Evolutionary conservation across 2,329 filamentous ascomycete genomes (phyloP).

Genomic region (Exophiala xenobiotica): DNA sequence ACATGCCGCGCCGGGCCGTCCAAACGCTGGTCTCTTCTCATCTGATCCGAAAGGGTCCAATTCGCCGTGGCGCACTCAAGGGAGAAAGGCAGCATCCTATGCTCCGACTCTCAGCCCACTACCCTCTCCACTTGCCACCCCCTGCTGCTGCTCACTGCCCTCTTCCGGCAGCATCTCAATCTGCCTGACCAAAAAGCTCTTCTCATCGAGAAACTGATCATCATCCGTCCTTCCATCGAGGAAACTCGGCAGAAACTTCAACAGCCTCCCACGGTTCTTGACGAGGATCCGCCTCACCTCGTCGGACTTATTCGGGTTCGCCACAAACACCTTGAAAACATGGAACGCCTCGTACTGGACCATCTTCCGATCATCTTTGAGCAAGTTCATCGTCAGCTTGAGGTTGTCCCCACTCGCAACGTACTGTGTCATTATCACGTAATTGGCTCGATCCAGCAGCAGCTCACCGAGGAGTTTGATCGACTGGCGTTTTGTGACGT

Average conservation of each 20-base stretch:
- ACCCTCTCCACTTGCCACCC: neutral
- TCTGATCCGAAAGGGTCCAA: too few species aligned
- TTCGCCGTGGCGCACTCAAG: too few species aligned
- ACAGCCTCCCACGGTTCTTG: slow-evolving; percentile 89
- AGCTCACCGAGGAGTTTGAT: slow-evolving; percentile 97
- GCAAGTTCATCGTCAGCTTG: slow-evolving; percentile 96
- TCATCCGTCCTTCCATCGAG: slow-evolving; percentile 94
- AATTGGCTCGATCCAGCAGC: slow-evolving; percentile 89
- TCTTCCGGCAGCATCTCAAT: slow-evolving; percentile 54
- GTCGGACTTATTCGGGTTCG: slow-evolving; percentile 96
- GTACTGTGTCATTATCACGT: slow-evolving; percentile 96
- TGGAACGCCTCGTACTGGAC: slow-evolving; percentile 99
- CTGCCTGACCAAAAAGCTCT: slow-evolving; percentile 94
- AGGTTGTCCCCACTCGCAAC: slow-evolving; percentile 93
- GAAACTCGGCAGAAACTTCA: slow-evolving; percentile 87
- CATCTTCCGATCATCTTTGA: slow-evolving; percentile 96
- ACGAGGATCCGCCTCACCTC: slow-evolving; percentile 93
- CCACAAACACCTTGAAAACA: slow-evolving; percentile 99
- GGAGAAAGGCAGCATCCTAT: neutral
- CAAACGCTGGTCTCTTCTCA: neutral
- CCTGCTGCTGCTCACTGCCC: slow-evolving; percentile 1
- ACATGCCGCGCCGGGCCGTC: neutral
- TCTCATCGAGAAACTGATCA: slow-evolving; percentile 97
- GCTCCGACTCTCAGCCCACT: slow-evolving; percentile 16
- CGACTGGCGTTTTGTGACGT: slow-evolving; percentile 96